Evolutionary conservation across 495 filamentous ascomycete genomes (phyloP), one percentile per base, ranked within the genome.

Genomic region (Daldinia loculata): DNA sequence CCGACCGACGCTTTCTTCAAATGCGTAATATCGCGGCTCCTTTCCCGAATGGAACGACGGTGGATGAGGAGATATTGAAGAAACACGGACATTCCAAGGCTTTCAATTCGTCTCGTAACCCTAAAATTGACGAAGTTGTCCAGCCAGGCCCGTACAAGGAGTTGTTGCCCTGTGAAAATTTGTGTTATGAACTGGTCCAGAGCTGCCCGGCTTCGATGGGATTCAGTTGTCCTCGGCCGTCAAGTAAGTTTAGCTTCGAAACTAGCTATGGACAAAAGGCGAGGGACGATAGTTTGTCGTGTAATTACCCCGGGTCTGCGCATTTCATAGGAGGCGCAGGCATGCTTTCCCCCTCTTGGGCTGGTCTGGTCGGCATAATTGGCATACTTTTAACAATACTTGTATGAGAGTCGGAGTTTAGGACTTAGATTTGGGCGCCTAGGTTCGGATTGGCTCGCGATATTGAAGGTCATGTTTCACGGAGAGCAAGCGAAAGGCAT

Each of bases 141-240:
- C 72, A 84, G 56, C 95, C 95, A 0, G 95, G 96, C 0, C 95
- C 95, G 0, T 98, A 98, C 79, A 97, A 94, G 76, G 95, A 99
- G 80, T 74, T 98, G 29, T 82, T 97, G 36, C 95, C 95, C 0
- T 97, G 94, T 75, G 83, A 89, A 57, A 88, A 94, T 68, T 79
- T 97, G 43, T 99, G 95, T 80, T 93, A 93, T 76, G 85, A 88
- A 19, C 81, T 98, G 2, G 91, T 96, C 19, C 88, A 89, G 79
- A 91, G 84, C 74, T 99, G 95, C 83, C 94, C 96, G 3, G 84
- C 92, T n/a, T 76, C 82, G 2, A 79, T 99, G 70, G 84, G 84
- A 6, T 98, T 99, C 69, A 78, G 75, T 4, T 99, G 95, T 82
- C 96, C 95, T 0, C 61, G 76, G 15, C 82, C 83, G 15, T 79